Evolutionary conservation across 345 rosid genomes (phyloP).

Genomic region (Trapa incisa): DNA sequence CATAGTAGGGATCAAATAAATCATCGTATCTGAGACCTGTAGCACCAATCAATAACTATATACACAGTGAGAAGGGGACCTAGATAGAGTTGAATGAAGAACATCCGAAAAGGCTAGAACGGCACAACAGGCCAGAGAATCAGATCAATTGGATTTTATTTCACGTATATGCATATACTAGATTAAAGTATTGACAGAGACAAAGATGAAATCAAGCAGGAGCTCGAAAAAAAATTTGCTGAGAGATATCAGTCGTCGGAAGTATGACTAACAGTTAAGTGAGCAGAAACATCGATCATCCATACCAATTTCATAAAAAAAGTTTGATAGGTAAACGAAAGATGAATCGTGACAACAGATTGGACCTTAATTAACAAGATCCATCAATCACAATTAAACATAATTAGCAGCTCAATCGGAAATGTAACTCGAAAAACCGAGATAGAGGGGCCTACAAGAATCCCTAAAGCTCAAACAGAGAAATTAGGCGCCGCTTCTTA

Average conservation of each 20-base stretch:
- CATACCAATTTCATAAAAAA: neutral
- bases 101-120: neutral
- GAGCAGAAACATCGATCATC: neutral
- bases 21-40: slow-evolving; percentile 88
- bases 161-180: neutral
- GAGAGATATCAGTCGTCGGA: neutral
- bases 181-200: neutral
- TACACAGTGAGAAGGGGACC: neutral
- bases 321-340: neutral
- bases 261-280: neutral
- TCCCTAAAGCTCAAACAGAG: neutral
- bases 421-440: too few relatives aligned
- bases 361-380: neutral
- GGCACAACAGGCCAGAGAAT: too few relatives aligned
- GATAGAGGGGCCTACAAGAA: neutral
- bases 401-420: neutral
- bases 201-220: neutral
- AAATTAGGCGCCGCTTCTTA: neutral
- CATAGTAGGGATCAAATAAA: slow-evolving; percentile 70
- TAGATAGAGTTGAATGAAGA: neutral
- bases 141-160: neutral
- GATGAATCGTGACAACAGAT: neutral
- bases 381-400: neutral
- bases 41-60: neutral
- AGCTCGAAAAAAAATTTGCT: neutral